Conservation (phyloP, 2,329 filamentous ascomycete species). For the Claviceps humidiphila region DNA sequence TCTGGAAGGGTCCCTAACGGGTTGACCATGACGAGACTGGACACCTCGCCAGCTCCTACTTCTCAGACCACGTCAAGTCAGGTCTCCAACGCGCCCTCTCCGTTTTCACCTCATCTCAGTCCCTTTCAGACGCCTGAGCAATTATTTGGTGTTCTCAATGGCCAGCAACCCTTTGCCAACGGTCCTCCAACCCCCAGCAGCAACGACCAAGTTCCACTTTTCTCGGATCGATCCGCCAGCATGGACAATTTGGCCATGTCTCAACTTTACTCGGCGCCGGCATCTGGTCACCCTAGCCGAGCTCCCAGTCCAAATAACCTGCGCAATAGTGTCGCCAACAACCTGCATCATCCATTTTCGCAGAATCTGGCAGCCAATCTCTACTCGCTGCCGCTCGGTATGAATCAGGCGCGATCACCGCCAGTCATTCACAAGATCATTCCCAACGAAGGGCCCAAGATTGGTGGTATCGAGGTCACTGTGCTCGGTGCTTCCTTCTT, state of each 20-base stretch:
- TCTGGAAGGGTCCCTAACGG: conserved; percentile 58
- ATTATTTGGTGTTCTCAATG: conserved; percentile 30
- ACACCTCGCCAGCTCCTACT: conserved; percentile 36
- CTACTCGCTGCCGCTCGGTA: conserved; percentile 35
- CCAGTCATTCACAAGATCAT: conserved; percentile 71
- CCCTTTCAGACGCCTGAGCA: conserved; percentile 32
- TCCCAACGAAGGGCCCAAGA: conserved; percentile 67
- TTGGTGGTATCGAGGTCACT: conserved; percentile 77
- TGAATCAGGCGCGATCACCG: conserved; percentile 32
- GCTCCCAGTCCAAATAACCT: conserved; percentile 57
- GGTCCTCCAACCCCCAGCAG: conserved; percentile 55
- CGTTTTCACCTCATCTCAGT: conserved; percentile 36
- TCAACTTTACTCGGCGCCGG: conserved; percentile 57
- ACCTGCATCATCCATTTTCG: conserved; percentile 29
- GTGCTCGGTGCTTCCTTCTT: conserved; percentile 71
- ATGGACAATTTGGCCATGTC: conserved; percentile 52
- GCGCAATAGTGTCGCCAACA: conserved; percentile 30
- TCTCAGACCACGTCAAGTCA: conserved; percentile 25
- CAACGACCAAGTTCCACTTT: conserved; percentile 46
- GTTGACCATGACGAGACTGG: conserved; percentile 70
- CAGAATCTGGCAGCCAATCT: conserved; percentile 35
- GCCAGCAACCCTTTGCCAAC: conserved; percentile 32
- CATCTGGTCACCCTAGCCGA: conserved; percentile 61
- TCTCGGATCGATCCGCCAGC: conserved; percentile 45
- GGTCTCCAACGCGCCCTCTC: conserved; percentile 32